Conservation (phyloP, 2,329 filamentous ascomycete genomes). For the Fusarium irregulare region DNA sequence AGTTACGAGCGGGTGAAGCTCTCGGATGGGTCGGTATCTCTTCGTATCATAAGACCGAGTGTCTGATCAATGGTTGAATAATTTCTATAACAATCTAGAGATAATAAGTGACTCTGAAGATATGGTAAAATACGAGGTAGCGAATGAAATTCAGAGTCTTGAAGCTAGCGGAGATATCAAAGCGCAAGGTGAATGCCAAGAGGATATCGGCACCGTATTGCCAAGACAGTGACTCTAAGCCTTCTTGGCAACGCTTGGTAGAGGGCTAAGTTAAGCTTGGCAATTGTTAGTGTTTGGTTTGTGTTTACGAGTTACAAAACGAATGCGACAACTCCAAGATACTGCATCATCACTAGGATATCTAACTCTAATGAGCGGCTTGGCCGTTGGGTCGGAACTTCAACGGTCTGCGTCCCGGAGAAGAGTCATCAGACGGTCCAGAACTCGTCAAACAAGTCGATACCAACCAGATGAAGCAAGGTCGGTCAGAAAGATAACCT, state of each 20-base stretch:
- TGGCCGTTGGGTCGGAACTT: background rate
- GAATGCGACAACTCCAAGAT: background rate
- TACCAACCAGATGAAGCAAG: slow-evolving; percentile 1
- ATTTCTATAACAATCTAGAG: background rate
- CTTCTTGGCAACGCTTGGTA: background rate
- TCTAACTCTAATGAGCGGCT: background rate
- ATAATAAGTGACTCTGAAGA: background rate
- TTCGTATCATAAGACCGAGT: background rate
- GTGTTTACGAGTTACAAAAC: background rate
- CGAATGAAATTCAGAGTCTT: background rate
- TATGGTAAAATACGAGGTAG: background rate
- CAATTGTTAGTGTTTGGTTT: background rate
- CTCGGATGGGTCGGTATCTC: background rate
- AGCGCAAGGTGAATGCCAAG: background rate
- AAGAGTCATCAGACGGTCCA: slow-evolving; percentile 2
- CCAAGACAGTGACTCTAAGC: background rate
- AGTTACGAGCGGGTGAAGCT: background rate
- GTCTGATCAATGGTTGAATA: background rate
- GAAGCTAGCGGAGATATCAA: background rate
- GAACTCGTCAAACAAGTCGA: background rate
- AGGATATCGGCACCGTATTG: background rate
- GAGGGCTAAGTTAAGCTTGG: background rate
- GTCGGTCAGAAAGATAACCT: background rate
- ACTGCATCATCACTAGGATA: background rate
- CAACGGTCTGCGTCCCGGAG: background rate